Conservation (phyloP, 352 stramenopile species). For the Globisporangium spiculum region DNA sequence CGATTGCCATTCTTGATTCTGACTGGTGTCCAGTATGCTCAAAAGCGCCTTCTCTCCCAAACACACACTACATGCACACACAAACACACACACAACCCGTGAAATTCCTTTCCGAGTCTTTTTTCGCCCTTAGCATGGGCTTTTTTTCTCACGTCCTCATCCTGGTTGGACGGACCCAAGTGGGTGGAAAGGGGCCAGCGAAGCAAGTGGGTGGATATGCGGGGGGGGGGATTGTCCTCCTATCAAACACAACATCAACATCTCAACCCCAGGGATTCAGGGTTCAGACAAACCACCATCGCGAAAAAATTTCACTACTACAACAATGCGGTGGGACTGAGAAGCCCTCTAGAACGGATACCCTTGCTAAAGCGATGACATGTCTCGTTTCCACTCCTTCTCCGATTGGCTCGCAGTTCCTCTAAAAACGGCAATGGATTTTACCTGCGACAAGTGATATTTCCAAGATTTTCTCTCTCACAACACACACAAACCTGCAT, state of each 20-base stretch:
- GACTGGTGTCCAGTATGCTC: background rate
- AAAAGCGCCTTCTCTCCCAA: background rate
- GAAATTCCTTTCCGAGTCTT: too few species aligned
- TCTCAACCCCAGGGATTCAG: background rate
- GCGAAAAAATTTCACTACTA: constrained; percentile 12
- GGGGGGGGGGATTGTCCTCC: constrained; percentile 11
- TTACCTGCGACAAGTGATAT: constrained; percentile 10
- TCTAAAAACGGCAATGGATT: constrained; percentile 10
- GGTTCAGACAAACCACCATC: constrained; percentile 3
- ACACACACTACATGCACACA: too few species aligned
- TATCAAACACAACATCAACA: constrained; percentile 4
- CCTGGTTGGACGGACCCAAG: background rate
- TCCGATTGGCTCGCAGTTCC: background rate
- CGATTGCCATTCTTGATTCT: background rate
- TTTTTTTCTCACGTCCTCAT: constrained; percentile 11
- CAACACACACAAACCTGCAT: background rate
- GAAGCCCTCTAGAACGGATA: background rate
- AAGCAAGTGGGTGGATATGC: background rate
- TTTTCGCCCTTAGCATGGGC: background rate
- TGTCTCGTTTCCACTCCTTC: background rate
- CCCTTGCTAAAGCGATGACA: background rate
- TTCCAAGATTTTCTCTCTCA: constrained; percentile 7
- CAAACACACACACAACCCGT: background rate
- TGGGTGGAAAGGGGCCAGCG: constrained; percentile 9
- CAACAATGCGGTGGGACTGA: background rate